Base-by-base conservation (phyloP, 768 basidiomycete species). In the Suillus subaureus region DNA sequence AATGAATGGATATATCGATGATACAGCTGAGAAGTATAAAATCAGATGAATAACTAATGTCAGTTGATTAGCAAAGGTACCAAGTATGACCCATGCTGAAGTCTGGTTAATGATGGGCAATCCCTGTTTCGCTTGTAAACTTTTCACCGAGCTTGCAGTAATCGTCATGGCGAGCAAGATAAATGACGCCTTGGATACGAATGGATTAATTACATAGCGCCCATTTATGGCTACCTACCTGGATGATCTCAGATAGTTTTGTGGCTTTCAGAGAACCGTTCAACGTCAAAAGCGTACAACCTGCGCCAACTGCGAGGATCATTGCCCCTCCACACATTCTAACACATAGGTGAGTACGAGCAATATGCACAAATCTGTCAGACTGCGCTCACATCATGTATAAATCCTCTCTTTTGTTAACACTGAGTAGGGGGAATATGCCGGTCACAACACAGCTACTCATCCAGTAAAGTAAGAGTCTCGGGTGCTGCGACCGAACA, bases 381-480 rank as follows among this genome's bases (percentile, higher is more conserved):
- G 39, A 63, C 9, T 42, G 54, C 9, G 79, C 87, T 72, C 64
- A 93, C 93, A 94, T 88, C 4, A 81, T 71, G 1, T 70, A 31
- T 26, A 90, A 64, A 66, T 79, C 87, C 75, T 94, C 93, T 28
- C 79, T 77, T 72, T 92, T 91, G 65, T 94, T 87, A 3, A 94
- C 90, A 9, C 85, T 79, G 33, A 94, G 81, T 33, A 91, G 73
- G 0, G 93, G 92, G 70, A 94, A 95, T 3, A 92, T 69, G 0
- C 84, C 84, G 0, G 84, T 85, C n/a, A 79, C 67, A 1, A 86
- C 67, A 72, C 89, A 92, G 7, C 81, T 79, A 18, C 71, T 23
- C 2, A 72, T 70, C 90, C 90, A 93, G 1, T 70, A 64, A 0
- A 73, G 43, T 1, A 78, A 64, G 37, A 82, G 70, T 8, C 57